These are phyloP conservation scores for Saccharum officinarum DNA, from an alignment of 176 grass and related monocot species.

Conservation along the genomic window DNA sequence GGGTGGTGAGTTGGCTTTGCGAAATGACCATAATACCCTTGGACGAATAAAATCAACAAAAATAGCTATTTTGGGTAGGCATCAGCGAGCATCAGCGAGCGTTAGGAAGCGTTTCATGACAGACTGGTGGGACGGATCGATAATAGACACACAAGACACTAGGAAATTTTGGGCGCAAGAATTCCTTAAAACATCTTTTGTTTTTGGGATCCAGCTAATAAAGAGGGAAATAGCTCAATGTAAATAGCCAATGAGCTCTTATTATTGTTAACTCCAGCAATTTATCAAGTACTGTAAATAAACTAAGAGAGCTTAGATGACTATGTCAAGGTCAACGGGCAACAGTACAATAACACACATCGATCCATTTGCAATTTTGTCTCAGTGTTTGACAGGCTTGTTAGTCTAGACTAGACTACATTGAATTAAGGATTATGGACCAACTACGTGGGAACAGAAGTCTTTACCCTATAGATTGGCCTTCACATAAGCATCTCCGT, in stretches of 20 bases:
- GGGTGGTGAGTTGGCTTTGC: too few species aligned
- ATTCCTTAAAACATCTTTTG: not conserved
- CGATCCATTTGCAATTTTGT: not conserved
- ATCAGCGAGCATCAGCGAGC: too few species aligned
- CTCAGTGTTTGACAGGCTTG: not conserved
- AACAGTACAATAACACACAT: not conserved
- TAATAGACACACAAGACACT: not conserved
- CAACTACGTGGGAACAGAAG: not conserved
- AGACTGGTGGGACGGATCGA: not conserved
- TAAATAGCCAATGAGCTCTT: not conserved
- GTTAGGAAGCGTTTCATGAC: too few species aligned
- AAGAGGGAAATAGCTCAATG: not conserved
- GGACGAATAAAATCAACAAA: too few species aligned
- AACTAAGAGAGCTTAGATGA: not conserved
- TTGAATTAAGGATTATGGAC: not conserved
- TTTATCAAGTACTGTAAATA: not conserved
- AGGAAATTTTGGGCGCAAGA: not conserved
- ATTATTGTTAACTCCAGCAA: not conserved
- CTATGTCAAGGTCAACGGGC: constrained; percentile 1
- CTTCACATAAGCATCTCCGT: not conserved
- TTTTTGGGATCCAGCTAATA: not conserved
- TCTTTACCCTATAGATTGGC: not conserved
- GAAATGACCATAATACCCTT: too few species aligned
- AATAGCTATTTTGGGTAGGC: too few species aligned
- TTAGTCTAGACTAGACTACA: not conserved